Base-by-base conservation (phyloP, 495 filamentous ascomycete species). In the Penicillium antarcticum region DNA sequence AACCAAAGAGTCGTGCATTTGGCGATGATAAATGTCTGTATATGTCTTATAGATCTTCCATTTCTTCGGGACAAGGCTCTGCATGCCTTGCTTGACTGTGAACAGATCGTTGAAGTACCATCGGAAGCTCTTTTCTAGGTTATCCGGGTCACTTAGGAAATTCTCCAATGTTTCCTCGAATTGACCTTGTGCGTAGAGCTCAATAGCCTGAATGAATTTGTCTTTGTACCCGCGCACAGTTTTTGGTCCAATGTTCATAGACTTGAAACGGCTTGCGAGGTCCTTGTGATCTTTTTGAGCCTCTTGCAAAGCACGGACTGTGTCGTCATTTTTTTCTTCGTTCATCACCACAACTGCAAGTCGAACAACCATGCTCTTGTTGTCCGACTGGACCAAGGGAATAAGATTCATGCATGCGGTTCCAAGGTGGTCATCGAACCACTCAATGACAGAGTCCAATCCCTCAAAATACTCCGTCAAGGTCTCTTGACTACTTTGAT, bases 61-160 rank as follows among this genome's bases (percentile, higher is more conserved):
- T 61, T 95, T 96, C 71, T 94, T 95, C 21, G 94, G 94, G 79
- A 96, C 89, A 44, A 99, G 73, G 32, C 78, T 77, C 41, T 86
- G 80, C 85, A 99, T 95, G 57, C 94, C 92, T 42, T 91, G 75
- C 72, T 90, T 86, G 49, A 96, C 92, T 0, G 89, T 87, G 64
- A 88, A 92, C 1, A 99, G 81, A 62, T 99, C 92, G 68, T 96
- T 95, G 78, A 97, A 99, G 70, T 84, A 97, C 94, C 95, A 99
- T 51, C 82, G 82, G 68, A 96, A 75, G 56, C 77, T 82, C 73
- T 96, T 94, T 39, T 92, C 88, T 36, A 99, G 72, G 56, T 73
- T 80, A n/a, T 87, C 81, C 0, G 95, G 87, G 58, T 97, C 89
- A 11, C 80, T 85, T 32, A 91, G 63, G 65, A 99, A 97, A 26